These are phyloP conservation scores for Hypsizygus marmoreus DNA, from an alignment of 768 basidiomycete species.

Conservation along the genomic window DNA sequence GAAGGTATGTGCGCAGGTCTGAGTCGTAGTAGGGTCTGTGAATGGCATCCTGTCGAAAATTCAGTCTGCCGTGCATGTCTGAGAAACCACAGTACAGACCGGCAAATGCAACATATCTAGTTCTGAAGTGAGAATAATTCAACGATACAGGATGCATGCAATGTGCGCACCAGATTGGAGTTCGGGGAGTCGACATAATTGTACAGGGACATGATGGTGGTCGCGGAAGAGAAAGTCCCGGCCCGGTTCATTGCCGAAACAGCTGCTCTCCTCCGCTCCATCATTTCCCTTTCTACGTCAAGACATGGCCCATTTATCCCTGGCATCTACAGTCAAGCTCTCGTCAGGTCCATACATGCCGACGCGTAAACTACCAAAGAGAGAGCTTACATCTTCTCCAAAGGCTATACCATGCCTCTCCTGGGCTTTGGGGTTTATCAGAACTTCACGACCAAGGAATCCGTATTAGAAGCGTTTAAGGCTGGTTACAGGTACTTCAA, in stretches of 20 bases:
- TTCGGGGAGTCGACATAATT: constrained; percentile 67
- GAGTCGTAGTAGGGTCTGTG: constrained; percentile 71
- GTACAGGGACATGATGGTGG: constrained; percentile 39
- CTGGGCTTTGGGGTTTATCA: constrained; percentile 75
- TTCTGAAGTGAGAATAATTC: constrained; percentile 4
- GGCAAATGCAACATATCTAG: constrained; percentile 80
- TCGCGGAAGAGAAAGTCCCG: constrained; percentile 6
- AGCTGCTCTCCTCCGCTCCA: not conserved
- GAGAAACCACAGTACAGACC: constrained; percentile 35
- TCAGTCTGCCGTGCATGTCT: not conserved
- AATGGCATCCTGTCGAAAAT: constrained; percentile 60
- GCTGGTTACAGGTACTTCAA: constrained; percentile 59
- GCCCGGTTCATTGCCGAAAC: not conserved
- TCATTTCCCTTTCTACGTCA: not conserved
- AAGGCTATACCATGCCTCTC: constrained; percentile 59
- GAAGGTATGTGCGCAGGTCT: constrained; percentile 82
- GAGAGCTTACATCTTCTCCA: constrained; percentile 4
- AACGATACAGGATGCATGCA: not conserved
- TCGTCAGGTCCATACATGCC: constrained; percentile 15
- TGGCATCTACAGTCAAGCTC: constrained; percentile 23
- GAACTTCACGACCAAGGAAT: constrained; percentile 56
- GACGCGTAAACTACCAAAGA: not conserved
- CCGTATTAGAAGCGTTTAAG: constrained; percentile 62
- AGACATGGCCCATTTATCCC: constrained; percentile 21
- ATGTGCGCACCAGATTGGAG: constrained; percentile 60